Evolutionary conservation across 2,329 filamentous ascomycete genomes (phyloP).

Genomic region (Cryphonectria carpinicola): DNA sequence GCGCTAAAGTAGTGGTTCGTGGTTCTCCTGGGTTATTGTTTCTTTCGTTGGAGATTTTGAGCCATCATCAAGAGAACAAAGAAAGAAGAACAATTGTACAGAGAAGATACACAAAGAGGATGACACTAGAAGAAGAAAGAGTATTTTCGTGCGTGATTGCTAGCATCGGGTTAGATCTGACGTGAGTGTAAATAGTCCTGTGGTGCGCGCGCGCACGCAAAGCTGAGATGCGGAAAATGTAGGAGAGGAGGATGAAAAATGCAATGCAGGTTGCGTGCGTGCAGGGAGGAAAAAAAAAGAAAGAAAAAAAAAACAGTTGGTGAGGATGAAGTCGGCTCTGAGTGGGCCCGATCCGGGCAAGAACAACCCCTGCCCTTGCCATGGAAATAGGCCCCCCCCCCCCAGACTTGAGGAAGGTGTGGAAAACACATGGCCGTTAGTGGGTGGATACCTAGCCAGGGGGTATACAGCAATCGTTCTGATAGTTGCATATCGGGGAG

Average conservation of each 20-base stretch:
- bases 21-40: not conserved
- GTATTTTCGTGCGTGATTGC: not conserved
- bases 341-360: conserved; percentile 2
- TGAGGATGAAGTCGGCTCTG: conserved; percentile 6
- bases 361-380: not conserved
- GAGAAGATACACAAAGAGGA: not conserved
- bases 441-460: not conserved
- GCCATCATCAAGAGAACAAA: not conserved
- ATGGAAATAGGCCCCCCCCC: not conserved
- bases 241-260: not conserved
- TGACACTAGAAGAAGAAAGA: not conserved
- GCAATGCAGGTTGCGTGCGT: not conserved
- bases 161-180: not conserved
- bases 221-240: not conserved
- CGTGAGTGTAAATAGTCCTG: not conserved
- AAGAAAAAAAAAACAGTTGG: not conserved
- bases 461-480: not conserved
- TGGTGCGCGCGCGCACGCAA: no score
- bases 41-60: not conserved
- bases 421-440: not conserved
- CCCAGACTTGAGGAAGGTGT: not conserved
- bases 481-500: not conserved
- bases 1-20: not conserved
- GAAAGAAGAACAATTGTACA: not conserved
- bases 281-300: not conserved